Base-by-base conservation (phyloP, 2,329 filamentous ascomycete genomes). In the Trichoderma sp. region DNA sequence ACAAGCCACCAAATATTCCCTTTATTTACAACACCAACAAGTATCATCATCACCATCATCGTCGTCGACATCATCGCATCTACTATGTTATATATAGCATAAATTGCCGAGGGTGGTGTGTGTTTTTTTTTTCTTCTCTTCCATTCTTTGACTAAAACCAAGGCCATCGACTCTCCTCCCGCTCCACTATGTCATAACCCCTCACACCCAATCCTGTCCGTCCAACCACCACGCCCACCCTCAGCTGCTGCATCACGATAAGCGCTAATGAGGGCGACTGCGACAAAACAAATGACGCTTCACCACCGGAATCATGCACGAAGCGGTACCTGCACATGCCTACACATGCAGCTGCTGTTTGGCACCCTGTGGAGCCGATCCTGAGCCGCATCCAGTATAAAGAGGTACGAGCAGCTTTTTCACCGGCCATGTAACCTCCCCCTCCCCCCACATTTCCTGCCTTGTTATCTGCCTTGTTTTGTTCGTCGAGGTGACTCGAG, bases 361-460 rank as follows among this genome's bases (percentile, higher is more conserved):
- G 64, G 64, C 64, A 67, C 64, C 64, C 64, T 58, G 64, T 67
- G 64, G 64, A 67, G 64, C 51, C 32, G n/a, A 28, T 24, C 21
- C 32, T 39, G 64, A 67, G 64, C 64, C 64, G 64, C 64, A 58
- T 57, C 51, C 21, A 58, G 64, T 67, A 60, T 68, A 60, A 60
- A 68, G 57, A 60, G 65, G 57, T 58, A 58, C 26, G 18, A 58
- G 14, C 24, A 30, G 56, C 24, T 30, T n/a, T 28, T 58, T 30
- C 18, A 34, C 53, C 26, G 21, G 18, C 21, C 28, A 57, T 67
- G 51, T 39, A 57, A 43, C 34, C 53, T 60, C 53, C 24, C 36
- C 65, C 65, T 56, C 65, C 36, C 34, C 36, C 34, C 53, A 26
- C 65, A 30, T 39, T 67, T 67, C 51, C 61, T 53, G 62, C 62